Conservation (phyloP, 352 stramenopile species). For the Pythium rishiriense region DNA sequence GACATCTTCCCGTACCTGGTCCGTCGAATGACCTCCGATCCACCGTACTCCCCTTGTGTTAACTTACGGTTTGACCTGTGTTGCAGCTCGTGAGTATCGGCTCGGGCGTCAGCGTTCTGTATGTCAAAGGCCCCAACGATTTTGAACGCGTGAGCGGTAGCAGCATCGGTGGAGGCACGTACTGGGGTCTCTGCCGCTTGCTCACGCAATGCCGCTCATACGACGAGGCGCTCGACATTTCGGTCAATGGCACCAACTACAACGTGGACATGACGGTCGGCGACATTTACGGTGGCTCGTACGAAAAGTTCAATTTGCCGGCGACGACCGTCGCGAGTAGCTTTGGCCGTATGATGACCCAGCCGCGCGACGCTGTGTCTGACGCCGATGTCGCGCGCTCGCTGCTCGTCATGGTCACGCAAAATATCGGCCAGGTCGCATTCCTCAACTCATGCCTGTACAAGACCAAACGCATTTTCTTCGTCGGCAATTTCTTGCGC, state of each 20-base stretch:
- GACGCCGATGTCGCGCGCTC: slow-evolving; percentile 96
- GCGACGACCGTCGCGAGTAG: slow-evolving; percentile 94
- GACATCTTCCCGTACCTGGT: slow-evolving; percentile 87
- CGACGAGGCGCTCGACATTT: slow-evolving; percentile 83
- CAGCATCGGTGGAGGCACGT: slow-evolving; percentile 98
- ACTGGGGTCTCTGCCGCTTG: slow-evolving; percentile 97
- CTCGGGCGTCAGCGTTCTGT: slow-evolving; percentile 96
- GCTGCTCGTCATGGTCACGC: slow-evolving; percentile 98
- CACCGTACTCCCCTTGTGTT: not conserved
- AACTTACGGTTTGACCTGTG: not conserved
- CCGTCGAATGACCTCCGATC: not conserved
- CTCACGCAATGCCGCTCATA: slow-evolving; percentile 89
- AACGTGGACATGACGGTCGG: slow-evolving; percentile 97
- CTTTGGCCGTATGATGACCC: slow-evolving; percentile 93
- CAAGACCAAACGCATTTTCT: slow-evolving; percentile 97
- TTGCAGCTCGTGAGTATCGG: slow-evolving; percentile 96
- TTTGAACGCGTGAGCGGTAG: slow-evolving; percentile 98
- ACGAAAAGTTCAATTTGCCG: slow-evolving; percentile 93
- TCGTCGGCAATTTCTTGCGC: slow-evolving; percentile 97
- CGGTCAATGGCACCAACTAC: slow-evolving; percentile 76
- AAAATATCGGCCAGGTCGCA: slow-evolving; percentile 97
- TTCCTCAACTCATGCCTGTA: slow-evolving; percentile 98
- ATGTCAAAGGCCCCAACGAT: slow-evolving; percentile 91
- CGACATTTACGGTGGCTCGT: slow-evolving; percentile 98
- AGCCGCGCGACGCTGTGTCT: slow-evolving; percentile 66